A percentile compares a stretch with the other conserved stretches of the same genome.
These are phyloP conservation scores for Jamesozyma hellenica DNA, from an alignment of 805 yeast species.

Conservation along the genomic window DNA sequence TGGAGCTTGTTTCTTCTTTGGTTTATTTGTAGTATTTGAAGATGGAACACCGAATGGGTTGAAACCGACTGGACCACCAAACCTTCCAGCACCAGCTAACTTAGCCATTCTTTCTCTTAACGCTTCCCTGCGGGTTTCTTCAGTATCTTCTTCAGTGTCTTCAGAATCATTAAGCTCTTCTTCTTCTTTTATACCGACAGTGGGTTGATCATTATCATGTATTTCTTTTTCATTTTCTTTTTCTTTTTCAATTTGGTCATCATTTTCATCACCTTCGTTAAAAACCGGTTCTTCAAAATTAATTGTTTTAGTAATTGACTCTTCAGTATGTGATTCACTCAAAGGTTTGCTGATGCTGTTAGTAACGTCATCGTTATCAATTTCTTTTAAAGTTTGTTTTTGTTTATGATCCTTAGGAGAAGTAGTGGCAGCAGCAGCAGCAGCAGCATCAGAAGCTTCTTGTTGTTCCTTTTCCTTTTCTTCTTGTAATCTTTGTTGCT, in stretches of 20 bases:
- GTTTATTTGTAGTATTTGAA: constrained; percentile 12
- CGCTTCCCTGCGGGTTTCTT: constrained; percentile 63
- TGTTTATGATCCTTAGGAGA: not conserved
- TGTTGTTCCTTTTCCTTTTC: constrained; percentile 56
- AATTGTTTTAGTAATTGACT: no score
- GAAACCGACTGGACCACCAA: constrained; percentile 41
- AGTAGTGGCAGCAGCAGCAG: no score
- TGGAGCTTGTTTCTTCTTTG: constrained; percentile 15
- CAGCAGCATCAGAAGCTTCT: constrained; percentile 9
- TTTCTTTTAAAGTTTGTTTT: not conserved
- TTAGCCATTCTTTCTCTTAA: constrained; percentile 94
- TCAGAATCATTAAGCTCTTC: constrained; percentile 20
- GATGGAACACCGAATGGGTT: constrained; percentile 34
- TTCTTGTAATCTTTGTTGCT: constrained; percentile 71
- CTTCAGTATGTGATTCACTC: no score
- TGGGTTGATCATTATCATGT: not conserved
- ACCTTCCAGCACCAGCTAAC: constrained; percentile 73
- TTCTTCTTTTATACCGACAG: constrained; percentile 9
- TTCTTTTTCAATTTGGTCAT: not conserved
- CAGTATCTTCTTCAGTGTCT: constrained; percentile 41
- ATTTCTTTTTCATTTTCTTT: not conserved
- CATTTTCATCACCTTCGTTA: not conserved
- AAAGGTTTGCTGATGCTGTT: no score
- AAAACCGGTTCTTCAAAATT: not conserved
- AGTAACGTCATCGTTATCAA: no score